Percentiles rank a stretch among this genome's conserved stretches.
Evolutionary conservation across 768 basidiomycete genomes (phyloP).

Genomic region (button mushroom (Agaricus bisporus)): DNA sequence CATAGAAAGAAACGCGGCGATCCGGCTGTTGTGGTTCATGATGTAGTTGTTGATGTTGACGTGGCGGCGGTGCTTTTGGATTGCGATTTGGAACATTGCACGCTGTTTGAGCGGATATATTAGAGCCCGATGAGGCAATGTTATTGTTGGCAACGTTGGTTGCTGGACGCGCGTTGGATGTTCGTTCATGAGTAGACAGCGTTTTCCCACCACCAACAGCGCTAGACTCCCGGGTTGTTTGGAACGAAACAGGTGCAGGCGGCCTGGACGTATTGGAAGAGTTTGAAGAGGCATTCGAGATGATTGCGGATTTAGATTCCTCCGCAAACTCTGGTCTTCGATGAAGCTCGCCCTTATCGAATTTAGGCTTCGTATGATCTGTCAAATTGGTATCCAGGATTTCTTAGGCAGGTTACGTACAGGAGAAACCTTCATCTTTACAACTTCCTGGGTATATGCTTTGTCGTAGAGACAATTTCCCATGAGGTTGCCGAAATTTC

Average conservation of each 20-base stretch:
- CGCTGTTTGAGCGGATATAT: conserved; percentile 11
- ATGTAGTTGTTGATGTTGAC: conserved; percentile 7
- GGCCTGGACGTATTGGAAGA: neutral
- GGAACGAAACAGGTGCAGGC: conserved; percentile 1
- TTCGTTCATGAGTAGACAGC: neutral
- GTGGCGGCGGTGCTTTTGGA: conserved; percentile 4
- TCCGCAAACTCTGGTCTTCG: conserved; percentile 66
- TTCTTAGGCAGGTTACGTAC: conserved; percentile 40
- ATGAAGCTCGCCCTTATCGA: conserved; percentile 62
- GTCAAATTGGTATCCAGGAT: neutral
- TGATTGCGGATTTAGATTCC: conserved; percentile 22
- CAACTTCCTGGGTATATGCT: conserved; percentile 73
- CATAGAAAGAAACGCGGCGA: conserved; percentile 13
- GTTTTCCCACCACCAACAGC: neutral
- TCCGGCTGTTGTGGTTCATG: neutral
- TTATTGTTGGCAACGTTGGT: conserved; percentile 22
- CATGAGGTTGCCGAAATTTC: conserved; percentile 90
- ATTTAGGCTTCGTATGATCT: conserved; percentile 43
- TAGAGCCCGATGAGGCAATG: conserved; percentile 18
- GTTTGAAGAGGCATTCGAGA: neutral
- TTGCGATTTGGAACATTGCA: neutral
- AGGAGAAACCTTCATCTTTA: conserved; percentile 79
- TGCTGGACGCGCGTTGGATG: conserved; percentile 4
- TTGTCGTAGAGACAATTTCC: conserved; percentile 99
- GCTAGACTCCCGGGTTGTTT: neutral